Base-by-base conservation (phyloP, 768 basidiomycete genomes). In the Mycena vitilis region DNA sequence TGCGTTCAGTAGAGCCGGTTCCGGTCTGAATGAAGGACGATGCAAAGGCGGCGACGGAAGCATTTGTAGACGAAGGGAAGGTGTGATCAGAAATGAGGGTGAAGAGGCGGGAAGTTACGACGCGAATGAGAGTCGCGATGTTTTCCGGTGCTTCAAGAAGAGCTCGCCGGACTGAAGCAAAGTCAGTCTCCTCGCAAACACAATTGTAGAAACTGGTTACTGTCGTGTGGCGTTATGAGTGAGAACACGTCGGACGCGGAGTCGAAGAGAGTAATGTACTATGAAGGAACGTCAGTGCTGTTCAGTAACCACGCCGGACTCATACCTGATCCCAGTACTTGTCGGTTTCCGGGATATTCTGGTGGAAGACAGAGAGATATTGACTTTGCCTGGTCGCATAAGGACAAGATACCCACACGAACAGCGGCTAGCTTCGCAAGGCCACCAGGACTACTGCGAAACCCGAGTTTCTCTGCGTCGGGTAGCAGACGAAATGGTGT, bases 181-280 rank as follows among this genome's bases (percentile, higher is more conserved):
- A 5, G 12, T 70, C 36, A 36, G 36, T 37, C 23, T 60, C 34
- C 58, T 20, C 25, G 60, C 40, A 22, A 65, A 42, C 47, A 60
- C 68, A 18, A 40, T 2, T 47, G 63, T 49, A 25, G 42, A 57
- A 55, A 52, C 67, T 38, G 5, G 49, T 56, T 81, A 95, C 94
- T 87, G 76, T 96, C 95, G 72, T 94, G 89, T 0, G 93, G 88
- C 4, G 93, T 89, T 73, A 96, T 91, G 58, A 97, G 87, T 18
- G 95, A 93, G 80, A 94, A 96, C 44, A 96, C 95, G 73, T 97
- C 95, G 0, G 94, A 93, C 1, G 94, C 88, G 10, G 94, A 92
- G 81, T 96, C 95, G 76, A 97, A 97, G 20, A 98, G 83, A 53
- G 87, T 79, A 71, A 92, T 90, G 75, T 92, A 98, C 94, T 96